These are phyloP conservation scores for Aschersonia sp. DNA, from an alignment of 2,329 filamentous ascomycete species.

Conservation along the genomic window DNA sequence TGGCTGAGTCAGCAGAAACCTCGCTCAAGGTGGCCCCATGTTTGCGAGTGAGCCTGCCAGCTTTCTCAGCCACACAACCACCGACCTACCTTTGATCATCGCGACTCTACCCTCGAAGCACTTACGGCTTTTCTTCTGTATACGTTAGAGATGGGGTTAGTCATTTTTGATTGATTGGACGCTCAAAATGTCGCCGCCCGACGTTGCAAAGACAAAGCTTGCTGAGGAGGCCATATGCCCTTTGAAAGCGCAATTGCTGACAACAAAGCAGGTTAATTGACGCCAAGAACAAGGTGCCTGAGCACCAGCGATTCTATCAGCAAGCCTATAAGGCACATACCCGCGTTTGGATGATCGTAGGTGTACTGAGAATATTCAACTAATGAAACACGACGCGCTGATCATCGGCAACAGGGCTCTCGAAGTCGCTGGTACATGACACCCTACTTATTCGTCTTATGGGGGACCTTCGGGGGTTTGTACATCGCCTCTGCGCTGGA, in stretches of 20 bases:
- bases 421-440: constrained; percentile 51
- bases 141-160: constrained; percentile 27
- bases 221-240: neutral
- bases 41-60: constrained; percentile 14
- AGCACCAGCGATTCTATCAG: constrained; percentile 65
- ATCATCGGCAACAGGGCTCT: constrained; percentile 32
- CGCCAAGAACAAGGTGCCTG: constrained; percentile 62
- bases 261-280: constrained; percentile 40
- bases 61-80: constrained; percentile 13
- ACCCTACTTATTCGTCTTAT: constrained; percentile 53
- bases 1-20: constrained; percentile 21
- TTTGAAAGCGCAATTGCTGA: neutral
- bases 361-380: no score
- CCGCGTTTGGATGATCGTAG: constrained; percentile 67
- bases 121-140: neutral
- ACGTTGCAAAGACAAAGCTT: neutral
- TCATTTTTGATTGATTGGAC: neutral
- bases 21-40: constrained; percentile 18
- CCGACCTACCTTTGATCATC: constrained; percentile 4
- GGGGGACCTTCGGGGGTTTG: constrained; percentile 48
- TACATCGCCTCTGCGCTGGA: constrained; percentile 6
- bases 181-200: no score
- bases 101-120: neutral
- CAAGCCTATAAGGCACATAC: constrained; percentile 52
- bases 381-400: constrained; percentile 1